These are phyloP conservation scores for Lathyrus tuberosus DNA, from an alignment of 306 rosid species.

Conservation along the genomic window DNA sequence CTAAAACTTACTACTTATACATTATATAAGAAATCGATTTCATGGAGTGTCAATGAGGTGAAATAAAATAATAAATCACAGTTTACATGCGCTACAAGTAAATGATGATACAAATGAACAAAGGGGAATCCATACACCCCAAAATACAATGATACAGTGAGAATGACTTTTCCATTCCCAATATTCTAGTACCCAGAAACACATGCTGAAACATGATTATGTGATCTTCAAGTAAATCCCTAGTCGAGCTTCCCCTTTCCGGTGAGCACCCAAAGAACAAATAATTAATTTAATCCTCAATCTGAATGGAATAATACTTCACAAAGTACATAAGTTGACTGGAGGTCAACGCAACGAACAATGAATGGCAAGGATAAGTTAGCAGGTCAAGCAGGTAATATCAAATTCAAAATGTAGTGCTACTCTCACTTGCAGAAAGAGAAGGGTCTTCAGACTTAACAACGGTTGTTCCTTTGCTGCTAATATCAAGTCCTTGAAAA, in stretches of 20 bases:
- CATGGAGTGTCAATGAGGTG: conserved; percentile 40
- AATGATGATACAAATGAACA: conserved; percentile 48
- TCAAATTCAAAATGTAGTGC: conserved; percentile 73
- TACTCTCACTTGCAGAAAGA: conserved; percentile 82
- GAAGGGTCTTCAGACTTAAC: conserved; percentile 82
- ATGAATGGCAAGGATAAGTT: conserved; percentile 53
- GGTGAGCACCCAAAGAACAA: conserved; percentile 62
- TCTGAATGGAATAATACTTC: conserved; percentile 41
- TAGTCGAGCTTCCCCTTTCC: conserved; percentile 48
- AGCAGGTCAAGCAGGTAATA: conserved; percentile 59
- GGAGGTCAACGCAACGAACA: conserved; percentile 60
- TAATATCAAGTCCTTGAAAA: conserved; percentile 83
- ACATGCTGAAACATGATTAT: conserved; percentile 40
- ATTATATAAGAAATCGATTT: conserved; percentile 23
- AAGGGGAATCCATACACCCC: conserved; percentile 40
- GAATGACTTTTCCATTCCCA: conserved; percentile 54
- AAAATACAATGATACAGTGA: conserved; percentile 43
- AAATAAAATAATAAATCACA: conserved; percentile 47
- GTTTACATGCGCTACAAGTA: conserved; percentile 51
- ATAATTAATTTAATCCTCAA: conserved; percentile 47
- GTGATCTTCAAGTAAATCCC: conserved; percentile 43
- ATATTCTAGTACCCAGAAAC: conserved; percentile 34
- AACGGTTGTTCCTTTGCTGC: conserved; percentile 56
- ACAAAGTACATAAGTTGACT: conserved; percentile 54
- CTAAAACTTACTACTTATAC: conserved; percentile 28